These are phyloP conservation scores for Dothidotthia symphoricarpi DNA, from an alignment of 2,329 filamentous ascomycete genomes.

Conservation along the genomic window DNA sequence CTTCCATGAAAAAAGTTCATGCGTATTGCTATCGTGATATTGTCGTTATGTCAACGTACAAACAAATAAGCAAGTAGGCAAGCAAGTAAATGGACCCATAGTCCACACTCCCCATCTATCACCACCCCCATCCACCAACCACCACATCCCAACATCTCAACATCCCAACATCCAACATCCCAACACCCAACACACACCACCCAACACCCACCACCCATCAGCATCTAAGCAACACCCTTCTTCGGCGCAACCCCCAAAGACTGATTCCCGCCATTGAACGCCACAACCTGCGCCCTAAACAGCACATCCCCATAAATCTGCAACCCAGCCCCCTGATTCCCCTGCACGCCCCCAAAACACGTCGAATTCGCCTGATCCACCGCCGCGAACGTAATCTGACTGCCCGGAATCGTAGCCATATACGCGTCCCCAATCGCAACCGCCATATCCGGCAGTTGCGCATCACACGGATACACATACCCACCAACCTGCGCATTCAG, in stretches of 20 bases:
- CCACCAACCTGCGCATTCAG: conserved; percentile 42
- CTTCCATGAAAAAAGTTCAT: too few species aligned
- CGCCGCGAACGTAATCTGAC: conserved; percentile 42
- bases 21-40: too few species aligned
- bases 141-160: too few species aligned
- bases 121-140: too few species aligned
- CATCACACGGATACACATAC: conserved; percentile 46
- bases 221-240: not conserved
- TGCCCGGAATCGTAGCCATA: conserved; percentile 57
- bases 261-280: conserved; percentile 56
- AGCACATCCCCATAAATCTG: conserved; percentile 65
- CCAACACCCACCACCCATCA: too few species aligned
- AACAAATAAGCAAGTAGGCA: too few species aligned
- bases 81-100: too few species aligned
- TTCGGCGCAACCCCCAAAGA: conserved; percentile 54
- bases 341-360: conserved; percentile 69
- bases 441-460: conserved; percentile 45
- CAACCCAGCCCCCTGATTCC: conserved; percentile 51
- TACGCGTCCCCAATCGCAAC: conserved; percentile 58
- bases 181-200: too few species aligned
- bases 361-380: conserved; percentile 46
- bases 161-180: too few species aligned
- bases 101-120: too few species aligned
- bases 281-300: conserved; percentile 60
- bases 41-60: too few species aligned